Evolutionary conservation across 2,329 filamentous ascomycete species (phyloP).

Genomic region (Elsinoe batatas): DNA sequence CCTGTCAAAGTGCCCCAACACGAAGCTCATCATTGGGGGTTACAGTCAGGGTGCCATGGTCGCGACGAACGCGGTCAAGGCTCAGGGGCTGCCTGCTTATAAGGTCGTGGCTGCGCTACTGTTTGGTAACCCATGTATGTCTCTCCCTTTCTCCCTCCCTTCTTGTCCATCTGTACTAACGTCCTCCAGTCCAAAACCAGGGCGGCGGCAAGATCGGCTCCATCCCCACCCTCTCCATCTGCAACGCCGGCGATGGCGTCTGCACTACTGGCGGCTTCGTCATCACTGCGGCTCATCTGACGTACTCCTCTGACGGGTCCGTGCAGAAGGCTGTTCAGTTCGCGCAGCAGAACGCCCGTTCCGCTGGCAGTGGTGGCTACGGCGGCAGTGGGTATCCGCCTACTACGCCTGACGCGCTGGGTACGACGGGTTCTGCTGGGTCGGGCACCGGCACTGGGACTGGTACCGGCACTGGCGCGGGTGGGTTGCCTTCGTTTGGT

Average conservation of each 20-base stretch:
- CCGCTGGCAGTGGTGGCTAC: not conserved
- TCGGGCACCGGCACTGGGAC: not conserved
- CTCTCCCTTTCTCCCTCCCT: not conserved
- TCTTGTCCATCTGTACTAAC: not conserved
- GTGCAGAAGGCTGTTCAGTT: slow-evolving; percentile 1
- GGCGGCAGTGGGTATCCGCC: not conserved
- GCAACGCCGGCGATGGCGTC: slow-evolving; percentile 22
- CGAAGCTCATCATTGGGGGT: slow-evolving; percentile 22
- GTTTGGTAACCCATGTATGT: slow-evolving; percentile 22
- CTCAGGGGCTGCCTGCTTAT: slow-evolving; percentile 7
- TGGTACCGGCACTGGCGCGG: too few species aligned
- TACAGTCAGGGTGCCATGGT: slow-evolving; percentile 23
- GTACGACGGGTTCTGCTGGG: not conserved
- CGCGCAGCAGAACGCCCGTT: not conserved
- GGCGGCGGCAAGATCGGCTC: not conserved
- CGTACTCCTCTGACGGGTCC: slow-evolving; percentile 13
- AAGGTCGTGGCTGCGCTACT: slow-evolving; percentile 19
- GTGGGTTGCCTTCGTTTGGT: not conserved
- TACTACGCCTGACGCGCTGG: not conserved
- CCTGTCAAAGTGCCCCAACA: slow-evolving; percentile 21
- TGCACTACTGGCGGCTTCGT: slow-evolving; percentile 19
- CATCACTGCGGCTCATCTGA: slow-evolving; percentile 21
- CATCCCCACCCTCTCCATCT: slow-evolving; percentile 14
- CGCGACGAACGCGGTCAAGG: slow-evolving; percentile 19
- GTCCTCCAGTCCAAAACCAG: not conserved